Conservation (phyloP, 73 alveolate genomes). For the Paramecium sexaurelia region DNA sequence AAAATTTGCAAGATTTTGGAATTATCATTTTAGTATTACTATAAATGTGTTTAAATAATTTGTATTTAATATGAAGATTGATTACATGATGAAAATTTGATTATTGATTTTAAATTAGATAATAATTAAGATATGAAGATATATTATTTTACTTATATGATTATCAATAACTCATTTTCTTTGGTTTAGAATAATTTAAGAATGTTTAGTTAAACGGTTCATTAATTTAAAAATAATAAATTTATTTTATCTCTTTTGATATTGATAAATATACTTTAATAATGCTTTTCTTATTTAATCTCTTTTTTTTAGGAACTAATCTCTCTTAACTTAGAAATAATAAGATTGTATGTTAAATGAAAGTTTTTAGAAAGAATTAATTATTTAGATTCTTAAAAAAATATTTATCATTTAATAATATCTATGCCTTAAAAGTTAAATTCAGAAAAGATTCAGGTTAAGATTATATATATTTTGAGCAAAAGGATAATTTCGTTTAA, state of each 20-base stretch:
- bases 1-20: too few species aligned
- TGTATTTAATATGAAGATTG: too few species aligned
- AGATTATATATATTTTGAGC: too few species aligned
- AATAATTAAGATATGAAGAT: background rate
- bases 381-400: background rate
- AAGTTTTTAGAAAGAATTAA: background rate
- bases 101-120: background rate
- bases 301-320: background rate
- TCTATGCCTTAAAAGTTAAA: background rate
- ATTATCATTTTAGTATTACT: too few species aligned
- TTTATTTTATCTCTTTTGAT: constrained; percentile 31
- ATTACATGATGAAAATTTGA: background rate
- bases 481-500: too few species aligned
- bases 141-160: background rate
- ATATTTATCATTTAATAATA: background rate
- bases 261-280: background rate
- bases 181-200: constrained; percentile 31
- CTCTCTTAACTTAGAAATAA: background rate
- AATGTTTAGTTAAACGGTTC: constrained; percentile 40
- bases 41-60: too few species aligned
- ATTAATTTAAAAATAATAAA: background rate
- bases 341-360: background rate
- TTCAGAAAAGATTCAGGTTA: background rate
- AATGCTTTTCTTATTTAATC: background rate
- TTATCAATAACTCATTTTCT: background rate